These are phyloP conservation scores for Penicillium goetzii DNA, from an alignment of 495 filamentous ascomycete species.

Conservation along the genomic window DNA sequence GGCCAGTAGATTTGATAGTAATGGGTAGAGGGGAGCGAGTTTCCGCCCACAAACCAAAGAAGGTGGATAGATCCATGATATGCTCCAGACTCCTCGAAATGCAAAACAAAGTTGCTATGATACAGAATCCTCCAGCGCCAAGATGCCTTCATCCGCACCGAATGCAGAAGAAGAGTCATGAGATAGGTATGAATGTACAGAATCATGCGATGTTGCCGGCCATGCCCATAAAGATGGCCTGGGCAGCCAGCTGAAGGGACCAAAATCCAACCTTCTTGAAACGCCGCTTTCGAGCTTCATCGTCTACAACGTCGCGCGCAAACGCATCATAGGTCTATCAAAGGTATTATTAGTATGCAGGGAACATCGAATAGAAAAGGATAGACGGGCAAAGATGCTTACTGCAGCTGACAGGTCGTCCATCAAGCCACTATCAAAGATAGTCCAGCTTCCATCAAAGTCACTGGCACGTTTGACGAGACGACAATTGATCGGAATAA, in stretches of 20 bases:
- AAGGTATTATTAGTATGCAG: constrained; percentile 24
- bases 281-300: constrained; percentile 78
- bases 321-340: constrained; percentile 84
- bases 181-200: constrained; percentile 32
- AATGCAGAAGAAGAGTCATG: constrained; percentile 3
- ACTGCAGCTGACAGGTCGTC: constrained; percentile 91
- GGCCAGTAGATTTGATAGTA: neutral
- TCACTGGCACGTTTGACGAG: constrained; percentile 85
- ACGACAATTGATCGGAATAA: constrained; percentile 93
- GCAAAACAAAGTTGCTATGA: constrained; percentile 19
- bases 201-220: constrained; percentile 77
- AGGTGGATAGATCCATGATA: constrained; percentile 9
- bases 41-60: neutral
- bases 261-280: constrained; percentile 97
- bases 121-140: constrained; percentile 29
- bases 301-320: constrained; percentile 82
- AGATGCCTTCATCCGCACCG: constrained; percentile 5
- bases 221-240: constrained; percentile 95
- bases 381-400: constrained; percentile 26
- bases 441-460: constrained; percentile 95
- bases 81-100: constrained; percentile 27
- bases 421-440: constrained; percentile 93
- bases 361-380: neutral
- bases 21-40: constrained; percentile 4
- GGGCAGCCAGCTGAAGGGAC: constrained; percentile 87